Conservation (phyloP, 1,284 basidiomycete genomes). For the Cryptococcus hybrid region DNA sequence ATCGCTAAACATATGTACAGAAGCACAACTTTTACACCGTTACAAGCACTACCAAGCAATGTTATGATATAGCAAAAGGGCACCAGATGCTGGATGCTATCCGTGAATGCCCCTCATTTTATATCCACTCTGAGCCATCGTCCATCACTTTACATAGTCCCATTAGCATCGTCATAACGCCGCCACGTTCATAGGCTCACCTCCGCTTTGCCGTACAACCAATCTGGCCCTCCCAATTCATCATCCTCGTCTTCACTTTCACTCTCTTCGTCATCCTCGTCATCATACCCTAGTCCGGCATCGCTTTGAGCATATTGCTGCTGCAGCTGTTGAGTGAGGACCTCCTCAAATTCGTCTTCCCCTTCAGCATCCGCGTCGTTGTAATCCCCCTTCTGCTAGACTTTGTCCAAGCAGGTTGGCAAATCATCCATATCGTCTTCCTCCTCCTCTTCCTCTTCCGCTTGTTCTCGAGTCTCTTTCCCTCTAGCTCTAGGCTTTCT, state of each 20-base stretch:
- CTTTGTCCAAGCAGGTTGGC: conserved; percentile 38
- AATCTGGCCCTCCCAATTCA: conserved; percentile 26
- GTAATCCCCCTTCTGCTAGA: conserved; percentile 20
- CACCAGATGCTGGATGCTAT: no score
- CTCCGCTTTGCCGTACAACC: conserved; percentile 12
- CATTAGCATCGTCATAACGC: neutral
- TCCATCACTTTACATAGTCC: neutral
- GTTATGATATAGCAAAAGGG: no score
- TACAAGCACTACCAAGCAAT: no score
- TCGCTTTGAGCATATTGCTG: neutral
- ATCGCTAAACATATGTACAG: no score
- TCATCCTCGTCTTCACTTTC: conserved; percentile 37
- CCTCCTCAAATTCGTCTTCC: neutral
- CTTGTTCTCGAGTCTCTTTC: no score
- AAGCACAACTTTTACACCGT: no score
- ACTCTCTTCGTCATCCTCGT: conserved; percentile 24
- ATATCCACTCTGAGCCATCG: conserved; percentile 16
- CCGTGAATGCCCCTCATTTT: neutral
- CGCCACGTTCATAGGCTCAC: neutral
- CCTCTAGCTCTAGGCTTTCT: no score
- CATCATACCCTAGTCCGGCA: conserved; percentile 7
- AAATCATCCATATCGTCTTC: conserved; percentile 40
- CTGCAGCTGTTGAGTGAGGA: neutral
- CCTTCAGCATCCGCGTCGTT: conserved; percentile 20
- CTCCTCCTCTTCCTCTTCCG: neutral